These are phyloP conservation scores for Jaenimonas drosophilae DNA, from an alignment of 208 protist genomes.

Conservation along the genomic window DNA sequence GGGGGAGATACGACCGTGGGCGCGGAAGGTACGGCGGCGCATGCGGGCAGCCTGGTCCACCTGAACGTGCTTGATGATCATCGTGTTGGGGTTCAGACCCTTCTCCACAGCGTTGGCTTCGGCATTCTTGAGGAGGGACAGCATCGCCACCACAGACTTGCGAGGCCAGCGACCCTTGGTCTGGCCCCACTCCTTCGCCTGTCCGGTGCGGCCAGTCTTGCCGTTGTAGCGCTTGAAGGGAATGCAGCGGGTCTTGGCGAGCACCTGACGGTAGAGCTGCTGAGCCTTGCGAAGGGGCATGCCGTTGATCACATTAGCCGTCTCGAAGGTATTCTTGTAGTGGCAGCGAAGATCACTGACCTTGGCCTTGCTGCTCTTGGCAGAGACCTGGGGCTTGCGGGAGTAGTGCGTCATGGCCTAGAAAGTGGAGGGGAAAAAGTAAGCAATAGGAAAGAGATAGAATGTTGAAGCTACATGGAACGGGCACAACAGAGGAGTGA, in stretches of 20 bases:
- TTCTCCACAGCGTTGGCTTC: conserved; percentile 87
- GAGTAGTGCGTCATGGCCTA: conserved; percentile 92
- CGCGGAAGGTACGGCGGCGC: conserved; percentile 92
- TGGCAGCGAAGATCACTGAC: conserved; percentile 88
- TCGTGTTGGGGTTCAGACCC: conserved; percentile 85
- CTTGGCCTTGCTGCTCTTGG: conserved; percentile 84
- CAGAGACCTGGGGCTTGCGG: conserved; percentile 83
- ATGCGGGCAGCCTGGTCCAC: conserved; percentile 86
- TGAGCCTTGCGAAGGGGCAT: conserved; percentile 90
- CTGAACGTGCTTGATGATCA: conserved; percentile 91
- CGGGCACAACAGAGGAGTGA: too few relatives aligned
- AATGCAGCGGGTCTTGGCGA: conserved; percentile 92
- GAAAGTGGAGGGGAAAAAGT: too few relatives aligned
- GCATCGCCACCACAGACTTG: conserved; percentile 90
- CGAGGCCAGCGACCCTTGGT: conserved; percentile 91
- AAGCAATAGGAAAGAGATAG: too few relatives aligned
- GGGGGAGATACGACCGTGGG: conserved; percentile 91
- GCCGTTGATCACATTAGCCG: conserved; percentile 88
- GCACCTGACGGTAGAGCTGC: conserved; percentile 89
- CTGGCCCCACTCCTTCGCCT: conserved; percentile 90
- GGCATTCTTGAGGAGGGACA: conserved; percentile 91
- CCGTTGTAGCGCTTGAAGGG: conserved; percentile 92
- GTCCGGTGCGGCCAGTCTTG: conserved; percentile 86
- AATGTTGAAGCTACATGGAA: too few relatives aligned
- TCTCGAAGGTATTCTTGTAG: conserved; percentile 93